Conservation (phyloP, 805 yeast species). For the Helenozyma baotianmanensis region DNA sequence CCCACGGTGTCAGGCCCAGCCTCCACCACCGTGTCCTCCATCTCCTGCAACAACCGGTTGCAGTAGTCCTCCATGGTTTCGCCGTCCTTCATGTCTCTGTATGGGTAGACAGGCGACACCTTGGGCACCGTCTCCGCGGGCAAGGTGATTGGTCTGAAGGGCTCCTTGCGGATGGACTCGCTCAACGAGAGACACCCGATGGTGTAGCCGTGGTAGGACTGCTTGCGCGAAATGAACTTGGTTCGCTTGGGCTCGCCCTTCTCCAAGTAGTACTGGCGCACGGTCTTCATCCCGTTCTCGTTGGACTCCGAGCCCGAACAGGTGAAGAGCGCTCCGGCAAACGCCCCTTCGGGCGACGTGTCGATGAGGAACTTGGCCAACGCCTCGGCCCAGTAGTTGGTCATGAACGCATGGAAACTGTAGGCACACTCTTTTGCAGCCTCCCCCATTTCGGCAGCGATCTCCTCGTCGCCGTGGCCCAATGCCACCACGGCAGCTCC, state of each 20-base stretch:
- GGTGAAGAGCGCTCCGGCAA: constrained; percentile 14
- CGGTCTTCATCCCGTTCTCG: constrained; percentile 17
- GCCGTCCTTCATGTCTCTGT: constrained; percentile 8
- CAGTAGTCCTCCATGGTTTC: constrained; percentile 10
- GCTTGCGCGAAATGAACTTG: constrained; percentile 10
- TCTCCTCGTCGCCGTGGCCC: constrained; percentile 15
- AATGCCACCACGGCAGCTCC: constrained; percentile 15
- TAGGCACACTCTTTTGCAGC: constrained; percentile 12
- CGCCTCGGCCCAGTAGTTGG: constrained; percentile 12
- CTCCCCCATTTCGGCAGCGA: constrained; percentile 9
- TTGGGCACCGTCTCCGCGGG: constrained; percentile 10
- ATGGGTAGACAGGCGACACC: constrained; percentile 13
- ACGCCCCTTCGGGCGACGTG: constrained; percentile 12
- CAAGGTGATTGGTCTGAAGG: constrained; percentile 9
- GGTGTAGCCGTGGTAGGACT: constrained; percentile 16
- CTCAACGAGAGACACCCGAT: constrained; percentile 13
- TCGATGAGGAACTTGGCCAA: constrained; percentile 13
- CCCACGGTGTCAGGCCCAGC: constrained; percentile 18
- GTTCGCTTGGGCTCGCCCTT: constrained; percentile 14
- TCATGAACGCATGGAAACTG: constrained; percentile 12
- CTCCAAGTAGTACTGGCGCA: constrained; percentile 13
- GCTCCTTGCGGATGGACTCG: constrained; percentile 7
- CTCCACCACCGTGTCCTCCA: constrained; percentile 11
- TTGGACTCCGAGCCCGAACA: constrained; percentile 16
- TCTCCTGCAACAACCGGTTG: constrained; percentile 10